A percentile compares a stretch with the other conserved stretches of the same genome.
These are phyloP conservation scores for Lachancea fermentati DNA, from an alignment of 805 yeast genomes.

Conservation along the genomic window DNA sequence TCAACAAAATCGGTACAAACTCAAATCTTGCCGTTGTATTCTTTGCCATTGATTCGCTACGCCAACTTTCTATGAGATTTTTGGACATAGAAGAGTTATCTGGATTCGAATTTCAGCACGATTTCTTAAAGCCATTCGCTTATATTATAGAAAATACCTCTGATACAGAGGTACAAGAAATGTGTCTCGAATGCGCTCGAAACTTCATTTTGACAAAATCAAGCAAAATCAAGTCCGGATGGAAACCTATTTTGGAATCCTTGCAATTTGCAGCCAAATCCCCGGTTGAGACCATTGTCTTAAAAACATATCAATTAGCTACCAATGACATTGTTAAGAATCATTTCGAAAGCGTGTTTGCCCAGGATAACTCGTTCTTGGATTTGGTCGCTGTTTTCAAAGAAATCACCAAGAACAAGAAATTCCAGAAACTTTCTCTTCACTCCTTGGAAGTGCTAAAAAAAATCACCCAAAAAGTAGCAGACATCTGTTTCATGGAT, in stretches of 20 bases:
- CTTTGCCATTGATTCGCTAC: slow-evolving; percentile 88
- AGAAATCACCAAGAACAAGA: slow-evolving; percentile 76
- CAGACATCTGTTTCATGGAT: slow-evolving; percentile 36
- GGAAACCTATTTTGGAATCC: slow-evolving; percentile 84
- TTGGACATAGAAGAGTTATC: slow-evolving; percentile 90
- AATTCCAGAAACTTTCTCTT: slow-evolving; percentile 73
- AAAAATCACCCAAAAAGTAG: slow-evolving; percentile 53
- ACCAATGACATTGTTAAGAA: slow-evolving; percentile 52
- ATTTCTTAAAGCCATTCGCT: slow-evolving; percentile 86
- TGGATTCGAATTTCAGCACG: slow-evolving; percentile 92
- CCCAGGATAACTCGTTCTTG: slow-evolving; percentile 58
- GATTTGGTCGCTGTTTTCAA: slow-evolving; percentile 72
- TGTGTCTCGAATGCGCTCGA: slow-evolving; percentile 84
- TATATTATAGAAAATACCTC: slow-evolving; percentile 65
- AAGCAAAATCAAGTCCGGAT: slow-evolving; percentile 77
- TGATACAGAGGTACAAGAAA: slow-evolving; percentile 68
- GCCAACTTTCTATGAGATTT: slow-evolving; percentile 89
- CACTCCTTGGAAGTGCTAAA: slow-evolving; percentile 74
- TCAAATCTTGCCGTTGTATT: slow-evolving; percentile 69
- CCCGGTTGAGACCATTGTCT: slow-evolving; percentile 51
- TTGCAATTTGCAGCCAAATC: slow-evolving; percentile 64
- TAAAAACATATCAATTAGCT: slow-evolving; percentile 58
- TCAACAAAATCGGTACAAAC: slow-evolving; percentile 80
- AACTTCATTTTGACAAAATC: slow-evolving; percentile 80
- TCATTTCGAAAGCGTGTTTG: slow-evolving; percentile 55